A percentile compares a stretch with the other conserved stretches of the same genome.
phyloP scores from a whole-genome alignment of 2,329 filamentous ascomycete species.

The Fusarium lateritium region DNA sequence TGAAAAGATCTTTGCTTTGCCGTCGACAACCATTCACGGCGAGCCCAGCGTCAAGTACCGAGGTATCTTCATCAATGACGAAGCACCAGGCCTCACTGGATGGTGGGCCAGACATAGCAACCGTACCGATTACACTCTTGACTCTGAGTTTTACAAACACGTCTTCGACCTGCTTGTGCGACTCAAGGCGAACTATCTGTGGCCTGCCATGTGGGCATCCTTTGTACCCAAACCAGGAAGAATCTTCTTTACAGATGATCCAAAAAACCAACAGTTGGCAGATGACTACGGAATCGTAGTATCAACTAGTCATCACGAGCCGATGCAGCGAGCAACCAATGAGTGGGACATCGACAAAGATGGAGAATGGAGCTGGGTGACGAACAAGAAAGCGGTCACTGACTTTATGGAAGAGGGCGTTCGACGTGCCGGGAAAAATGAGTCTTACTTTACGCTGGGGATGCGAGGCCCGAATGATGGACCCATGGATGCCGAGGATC shows the following conservation, averaged over 20 bases:
- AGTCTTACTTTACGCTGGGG: slow-evolving; percentile 70
- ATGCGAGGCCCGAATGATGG: slow-evolving; percentile 75
- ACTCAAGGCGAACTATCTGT: slow-evolving; percentile 79
- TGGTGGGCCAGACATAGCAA: slow-evolving; percentile 66
- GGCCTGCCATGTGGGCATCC: slow-evolving; percentile 79
- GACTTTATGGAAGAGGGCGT: slow-evolving; percentile 71
- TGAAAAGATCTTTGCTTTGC: slow-evolving; percentile 68
- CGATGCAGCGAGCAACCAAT: slow-evolving; percentile 72
- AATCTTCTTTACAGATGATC: slow-evolving; percentile 80
- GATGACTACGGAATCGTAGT: slow-evolving; percentile 77
- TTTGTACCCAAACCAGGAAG: slow-evolving; percentile 49
- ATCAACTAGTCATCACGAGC: slow-evolving; percentile 76
- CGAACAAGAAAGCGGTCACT: slow-evolving; percentile 68
- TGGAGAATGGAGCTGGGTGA: slow-evolving; percentile 73
- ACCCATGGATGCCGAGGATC: slow-evolving; percentile 64
- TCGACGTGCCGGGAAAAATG: slow-evolving; percentile 66
- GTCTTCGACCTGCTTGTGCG: slow-evolving; percentile 80
- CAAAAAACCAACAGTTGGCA: slow-evolving; percentile 75
- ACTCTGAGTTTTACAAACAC: slow-evolving; percentile 75
- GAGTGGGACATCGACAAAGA: slow-evolving; percentile 58
- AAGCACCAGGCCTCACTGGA: slow-evolving; percentile 76
- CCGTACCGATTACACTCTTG: slow-evolving; percentile 61
- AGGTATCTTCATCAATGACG: slow-evolving; percentile 80
- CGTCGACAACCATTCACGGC: slow-evolving; percentile 68
- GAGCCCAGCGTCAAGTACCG: slow-evolving; percentile 77